A percentile compares a stretch with the other conserved stretches of the same genome.
These are phyloP conservation scores for Zarea fungicola DNA, from an alignment of 2,329 filamentous ascomycete genomes.

Conservation along the genomic window DNA sequence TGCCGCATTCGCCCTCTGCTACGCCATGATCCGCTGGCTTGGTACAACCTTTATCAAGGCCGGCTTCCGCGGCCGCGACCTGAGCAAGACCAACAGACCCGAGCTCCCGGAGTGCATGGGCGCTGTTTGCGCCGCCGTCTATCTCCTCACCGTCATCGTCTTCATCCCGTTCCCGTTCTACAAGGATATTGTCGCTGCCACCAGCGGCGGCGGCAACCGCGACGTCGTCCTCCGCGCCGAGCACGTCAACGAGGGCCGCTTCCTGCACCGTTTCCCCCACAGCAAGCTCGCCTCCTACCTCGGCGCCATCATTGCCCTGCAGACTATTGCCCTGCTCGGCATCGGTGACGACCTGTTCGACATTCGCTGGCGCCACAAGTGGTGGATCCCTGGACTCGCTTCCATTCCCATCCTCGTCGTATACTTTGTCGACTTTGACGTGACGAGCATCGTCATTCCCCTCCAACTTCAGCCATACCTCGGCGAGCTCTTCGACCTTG, in stretches of 20 bases:
- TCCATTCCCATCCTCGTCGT: constrained; percentile 90
- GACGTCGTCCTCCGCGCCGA: constrained; percentile 74
- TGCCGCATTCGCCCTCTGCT: constrained; percentile 75
- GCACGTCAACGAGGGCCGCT: constrained; percentile 73
- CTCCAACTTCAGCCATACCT: constrained; percentile 78
- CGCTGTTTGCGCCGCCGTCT: constrained; percentile 85
- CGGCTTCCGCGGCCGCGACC: constrained; percentile 83
- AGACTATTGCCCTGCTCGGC: constrained; percentile 84
- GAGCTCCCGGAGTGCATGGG: constrained; percentile 97
- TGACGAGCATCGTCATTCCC: constrained; percentile 91
- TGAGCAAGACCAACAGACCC: constrained; percentile 63
- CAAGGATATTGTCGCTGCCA: constrained; percentile 93
- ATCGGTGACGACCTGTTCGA: constrained; percentile 96
- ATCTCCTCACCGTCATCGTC: constrained; percentile 79
- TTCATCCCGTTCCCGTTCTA: constrained; percentile 98
- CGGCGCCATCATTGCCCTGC: constrained; percentile 87
- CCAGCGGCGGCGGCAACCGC: constrained; percentile 86
- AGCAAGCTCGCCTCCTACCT: constrained; percentile 96
- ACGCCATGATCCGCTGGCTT: constrained; percentile 87
- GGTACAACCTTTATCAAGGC: constrained; percentile 83
- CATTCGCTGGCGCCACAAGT: constrained; percentile 97
- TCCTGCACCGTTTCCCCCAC: constrained; percentile 89
- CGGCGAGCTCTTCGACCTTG: constrained; percentile 78
- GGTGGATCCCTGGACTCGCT: constrained; percentile 92
- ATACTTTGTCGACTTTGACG: constrained; percentile 97